Evolutionary conservation across 192 early-diverging fungal genomes (phyloP).

Genomic region (Podila horticola): DNA sequence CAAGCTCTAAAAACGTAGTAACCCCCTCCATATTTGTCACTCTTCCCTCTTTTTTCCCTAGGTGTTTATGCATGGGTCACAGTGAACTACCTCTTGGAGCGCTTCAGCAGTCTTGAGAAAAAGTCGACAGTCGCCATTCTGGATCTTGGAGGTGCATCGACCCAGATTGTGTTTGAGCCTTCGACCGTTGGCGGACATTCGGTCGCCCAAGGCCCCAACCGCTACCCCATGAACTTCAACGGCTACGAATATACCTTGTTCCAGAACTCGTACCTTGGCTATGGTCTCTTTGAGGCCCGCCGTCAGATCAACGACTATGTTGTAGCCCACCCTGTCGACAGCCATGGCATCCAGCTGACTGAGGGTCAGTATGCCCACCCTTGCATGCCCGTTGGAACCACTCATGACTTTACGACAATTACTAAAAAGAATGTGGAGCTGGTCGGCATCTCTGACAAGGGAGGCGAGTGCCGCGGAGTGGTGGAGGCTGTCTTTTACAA

Average conservation of each 20-base stretch:
- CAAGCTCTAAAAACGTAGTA: not conserved
- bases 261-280: slow-evolving; percentile 96
- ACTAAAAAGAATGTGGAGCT: slow-evolving; percentile 47
- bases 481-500: slow-evolving; percentile 81
- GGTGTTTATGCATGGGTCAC: slow-evolving; percentile 99
- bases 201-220: slow-evolving; percentile 74
- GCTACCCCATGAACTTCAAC: slow-evolving; percentile 75
- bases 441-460: slow-evolving; percentile 66
- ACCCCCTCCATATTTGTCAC: not conserved
- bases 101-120: slow-evolving; percentile 64
- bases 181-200: slow-evolving; percentile 49
- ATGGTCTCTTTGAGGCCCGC: slow-evolving; percentile 90
- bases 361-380: slow-evolving; percentile 62
- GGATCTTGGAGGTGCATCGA: slow-evolving; percentile 97
- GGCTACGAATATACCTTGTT: slow-evolving; percentile 83
- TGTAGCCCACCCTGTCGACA: slow-evolving; percentile 37
- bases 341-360: slow-evolving; percentile 20
- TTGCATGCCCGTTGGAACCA: slow-evolving; percentile 50
- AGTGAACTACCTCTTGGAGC: slow-evolving; percentile 88
- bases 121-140: slow-evolving; percentile 85
- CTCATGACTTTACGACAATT: slow-evolving; percentile 2
- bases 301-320: slow-evolving; percentile 71
- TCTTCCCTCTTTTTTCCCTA: slow-evolving; percentile 23
- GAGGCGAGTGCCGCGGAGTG: slow-evolving; percentile 61
- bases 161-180: slow-evolving; percentile 98